Percentiles rank a stretch among this genome's conserved stretches.
These are phyloP conservation scores for Myriosclerotinia duriaeana DNA, from an alignment of 2,329 filamentous ascomycete genomes.

Conservation along the genomic window DNA sequence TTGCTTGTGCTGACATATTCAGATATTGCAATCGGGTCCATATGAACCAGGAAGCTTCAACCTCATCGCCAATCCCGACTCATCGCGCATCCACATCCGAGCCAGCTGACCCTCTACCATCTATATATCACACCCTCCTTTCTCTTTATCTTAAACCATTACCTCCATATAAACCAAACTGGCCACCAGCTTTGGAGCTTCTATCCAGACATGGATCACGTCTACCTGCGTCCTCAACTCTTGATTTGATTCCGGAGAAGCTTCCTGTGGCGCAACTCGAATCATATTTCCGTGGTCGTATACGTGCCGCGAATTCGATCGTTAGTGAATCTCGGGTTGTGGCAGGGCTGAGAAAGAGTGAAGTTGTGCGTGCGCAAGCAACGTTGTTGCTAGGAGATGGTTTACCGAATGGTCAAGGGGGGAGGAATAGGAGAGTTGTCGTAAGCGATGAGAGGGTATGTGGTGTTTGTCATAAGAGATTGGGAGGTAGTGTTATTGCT, in stretches of 20 bases:
- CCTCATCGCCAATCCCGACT: constrained; percentile 40
- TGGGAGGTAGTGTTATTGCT: constrained; percentile 87
- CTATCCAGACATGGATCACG: constrained; percentile 92
- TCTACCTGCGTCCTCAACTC: constrained; percentile 80
- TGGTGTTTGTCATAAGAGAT: constrained; percentile 86
- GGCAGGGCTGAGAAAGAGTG: constrained; percentile 71
- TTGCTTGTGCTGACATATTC: constrained; percentile 29
- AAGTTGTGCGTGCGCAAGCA: constrained; percentile 75
- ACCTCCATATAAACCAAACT: constrained; percentile 67
- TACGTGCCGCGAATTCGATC: constrained; percentile 78
- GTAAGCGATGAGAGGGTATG: constrained; percentile 88
- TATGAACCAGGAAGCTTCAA: constrained; percentile 53
- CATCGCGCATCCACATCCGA: constrained; percentile 46
- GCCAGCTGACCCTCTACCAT: constrained; percentile 57
- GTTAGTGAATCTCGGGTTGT: constrained; percentile 80
- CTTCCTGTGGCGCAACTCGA: constrained; percentile 78
- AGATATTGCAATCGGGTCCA: constrained; percentile 90
- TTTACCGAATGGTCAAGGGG: constrained; percentile 51
- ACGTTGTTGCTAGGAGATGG: constrained; percentile 71
- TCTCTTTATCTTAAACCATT: constrained; percentile 85
- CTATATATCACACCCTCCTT: constrained; percentile 89
- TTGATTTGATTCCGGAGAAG: constrained; percentile 79
- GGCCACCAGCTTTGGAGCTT: constrained; percentile 77
- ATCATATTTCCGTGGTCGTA: constrained; percentile 88
- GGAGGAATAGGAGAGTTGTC: constrained; percentile 67